Evolutionary conservation across 164 flowering plant genomes (phyloP).

Genomic region (grape (Vitis vinifera)): DNA sequence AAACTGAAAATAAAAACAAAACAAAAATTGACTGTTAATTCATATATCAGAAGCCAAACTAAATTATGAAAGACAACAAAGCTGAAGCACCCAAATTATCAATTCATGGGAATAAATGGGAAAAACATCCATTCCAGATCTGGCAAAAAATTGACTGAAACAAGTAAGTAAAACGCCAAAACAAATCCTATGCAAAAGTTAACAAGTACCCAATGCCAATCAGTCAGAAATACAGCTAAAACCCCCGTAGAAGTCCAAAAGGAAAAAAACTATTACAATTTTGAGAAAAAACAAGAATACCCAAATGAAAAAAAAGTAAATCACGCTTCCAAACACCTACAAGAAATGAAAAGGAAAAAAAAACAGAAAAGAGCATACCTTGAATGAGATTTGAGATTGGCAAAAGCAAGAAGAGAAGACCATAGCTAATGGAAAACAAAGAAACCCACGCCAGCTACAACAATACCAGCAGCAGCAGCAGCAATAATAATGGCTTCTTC

Average conservation of each 20-base stretch:
- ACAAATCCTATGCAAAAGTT: background rate
- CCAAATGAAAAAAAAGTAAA: background rate
- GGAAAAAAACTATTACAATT: no score
- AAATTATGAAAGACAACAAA: no score
- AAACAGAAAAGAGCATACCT: constrained; percentile 19
- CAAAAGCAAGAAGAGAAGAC: constrained; percentile 31
- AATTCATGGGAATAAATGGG: background rate
- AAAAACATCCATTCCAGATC: background rate
- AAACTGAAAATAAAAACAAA: background rate
- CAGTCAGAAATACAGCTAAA: no score
- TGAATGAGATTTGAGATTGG: constrained; percentile 23
- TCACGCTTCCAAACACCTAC: background rate
- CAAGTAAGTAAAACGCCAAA: background rate
- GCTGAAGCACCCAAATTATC: background rate
- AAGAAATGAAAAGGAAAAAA: background rate
- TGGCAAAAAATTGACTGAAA: background rate
- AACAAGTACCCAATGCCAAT: background rate
- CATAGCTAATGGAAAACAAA: constrained; percentile 21
- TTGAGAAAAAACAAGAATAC: no score
- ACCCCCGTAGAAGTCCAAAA: no score
- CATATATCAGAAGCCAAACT: no score
- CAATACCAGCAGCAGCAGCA: constrained; percentile 2
- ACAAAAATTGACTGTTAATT: background rate
- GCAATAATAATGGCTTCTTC: constrained; percentile 12
- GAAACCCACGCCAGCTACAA: background rate